Conservation (phyloP, 2,329 filamentous ascomycete genomes). For the Aspergillus pseudoviridinutans region DNA sequence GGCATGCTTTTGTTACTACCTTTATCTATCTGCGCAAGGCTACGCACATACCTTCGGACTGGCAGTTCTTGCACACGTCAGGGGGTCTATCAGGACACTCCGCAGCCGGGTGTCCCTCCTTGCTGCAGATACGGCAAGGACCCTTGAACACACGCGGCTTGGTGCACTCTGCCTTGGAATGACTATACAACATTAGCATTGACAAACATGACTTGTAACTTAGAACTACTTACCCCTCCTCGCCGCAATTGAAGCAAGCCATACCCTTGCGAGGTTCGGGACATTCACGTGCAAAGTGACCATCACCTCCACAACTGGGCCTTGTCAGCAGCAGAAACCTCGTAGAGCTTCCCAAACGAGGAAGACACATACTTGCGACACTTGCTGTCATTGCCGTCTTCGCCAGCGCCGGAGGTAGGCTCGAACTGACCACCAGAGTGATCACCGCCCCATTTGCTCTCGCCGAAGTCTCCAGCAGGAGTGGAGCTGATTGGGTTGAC, state of each 20-base stretch:
- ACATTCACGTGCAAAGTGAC: constrained; percentile 42
- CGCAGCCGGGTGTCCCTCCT: constrained; percentile 44
- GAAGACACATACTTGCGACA: constrained; percentile 35
- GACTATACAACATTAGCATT: constrained; percentile 23
- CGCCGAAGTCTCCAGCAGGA: constrained; percentile 1
- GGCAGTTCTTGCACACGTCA: constrained; percentile 46
- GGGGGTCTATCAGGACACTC: constrained; percentile 44
- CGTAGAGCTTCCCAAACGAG: background rate
- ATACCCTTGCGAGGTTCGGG: constrained; percentile 38
- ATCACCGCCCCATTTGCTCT: background rate
- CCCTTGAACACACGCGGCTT: constrained; percentile 47
- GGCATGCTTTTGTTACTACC: background rate
- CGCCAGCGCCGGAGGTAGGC: constrained; percentile 1
- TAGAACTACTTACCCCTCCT: constrained; percentile 34
- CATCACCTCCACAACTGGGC: constrained; percentile 32
- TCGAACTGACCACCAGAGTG: constrained; percentile 5
- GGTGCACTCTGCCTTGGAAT: constrained; percentile 43
- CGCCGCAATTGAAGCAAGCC: constrained; percentile 41
- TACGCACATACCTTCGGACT: constrained; percentile 36
- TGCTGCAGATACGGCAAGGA: constrained; percentile 43
- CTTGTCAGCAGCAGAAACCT: constrained; percentile 7
- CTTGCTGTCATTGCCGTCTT: constrained; percentile 16
- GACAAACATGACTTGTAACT: background rate
- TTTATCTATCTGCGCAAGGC: background rate
- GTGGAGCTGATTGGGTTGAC: constrained; percentile 6